Conservation (phyloP, 2,329 filamentous ascomycete genomes). For the Lecanoromycetidae sp. region DNA sequence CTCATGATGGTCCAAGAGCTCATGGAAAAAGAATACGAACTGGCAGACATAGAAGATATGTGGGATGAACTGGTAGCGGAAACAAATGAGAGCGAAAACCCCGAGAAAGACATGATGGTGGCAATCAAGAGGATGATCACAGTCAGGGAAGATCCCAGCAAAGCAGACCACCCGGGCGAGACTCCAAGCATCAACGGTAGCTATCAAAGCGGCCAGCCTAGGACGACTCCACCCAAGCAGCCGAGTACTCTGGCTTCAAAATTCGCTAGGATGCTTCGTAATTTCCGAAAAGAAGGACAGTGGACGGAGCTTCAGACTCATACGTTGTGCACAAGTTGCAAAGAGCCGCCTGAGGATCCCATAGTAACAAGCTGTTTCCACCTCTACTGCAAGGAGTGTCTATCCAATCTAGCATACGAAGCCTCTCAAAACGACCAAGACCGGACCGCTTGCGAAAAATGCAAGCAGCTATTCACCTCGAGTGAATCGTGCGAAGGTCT, state of each 20-base stretch:
- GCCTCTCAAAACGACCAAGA: constrained; percentile 7
- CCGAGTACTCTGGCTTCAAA: constrained; percentile 22
- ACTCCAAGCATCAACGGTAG: too few relatives aligned
- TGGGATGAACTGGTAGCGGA: neutral
- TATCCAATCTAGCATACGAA: constrained; percentile 20
- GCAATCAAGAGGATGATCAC: constrained; percentile 11
- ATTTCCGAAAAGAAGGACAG: constrained; percentile 25
- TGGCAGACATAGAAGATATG: constrained; percentile 10
- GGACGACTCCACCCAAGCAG: neutral
- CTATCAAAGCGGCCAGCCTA: too few relatives aligned
- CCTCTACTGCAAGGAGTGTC: constrained; percentile 42
- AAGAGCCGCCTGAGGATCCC: constrained; percentile 27
- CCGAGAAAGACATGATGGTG: neutral
- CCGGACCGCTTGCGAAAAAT: constrained; percentile 9
- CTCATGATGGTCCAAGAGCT: constrained; percentile 14
- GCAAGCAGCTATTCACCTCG: neutral
- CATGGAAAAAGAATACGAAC: constrained; percentile 7
- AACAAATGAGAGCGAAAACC: neutral
- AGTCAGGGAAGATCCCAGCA: constrained; percentile 1
- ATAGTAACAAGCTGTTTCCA: constrained; percentile 43
- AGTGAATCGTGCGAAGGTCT: constrained; percentile 5
- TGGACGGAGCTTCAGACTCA: constrained; percentile 25
- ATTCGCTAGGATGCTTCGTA: constrained; percentile 31
- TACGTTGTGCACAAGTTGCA: constrained; percentile 34
- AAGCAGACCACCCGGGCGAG: neutral